Evolutionary conservation across 2,329 filamentous ascomycete species (phyloP).

Genomic region (Pestalotiopsis sp.): DNA sequence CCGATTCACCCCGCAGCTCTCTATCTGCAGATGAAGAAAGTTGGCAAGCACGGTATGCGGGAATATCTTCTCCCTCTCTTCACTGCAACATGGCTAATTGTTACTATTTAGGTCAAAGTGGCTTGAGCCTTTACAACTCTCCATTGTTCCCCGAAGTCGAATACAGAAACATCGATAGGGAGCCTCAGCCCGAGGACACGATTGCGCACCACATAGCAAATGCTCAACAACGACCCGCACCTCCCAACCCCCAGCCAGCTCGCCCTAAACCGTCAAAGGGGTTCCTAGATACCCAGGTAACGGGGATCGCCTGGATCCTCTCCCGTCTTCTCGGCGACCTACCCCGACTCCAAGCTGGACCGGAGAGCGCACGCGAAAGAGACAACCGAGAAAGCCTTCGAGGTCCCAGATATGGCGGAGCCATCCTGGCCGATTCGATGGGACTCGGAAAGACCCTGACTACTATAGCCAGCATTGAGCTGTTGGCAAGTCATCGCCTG

Average conservation of each 20-base stretch:
- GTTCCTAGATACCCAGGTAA: constrained; percentile 29
- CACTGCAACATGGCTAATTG: neutral
- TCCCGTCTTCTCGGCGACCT: constrained; percentile 28
- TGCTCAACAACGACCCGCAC: no score
- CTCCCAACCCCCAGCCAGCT: neutral
- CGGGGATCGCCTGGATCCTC: constrained; percentile 31
- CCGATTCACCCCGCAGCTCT: constrained; percentile 23
- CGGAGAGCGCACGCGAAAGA: neutral
- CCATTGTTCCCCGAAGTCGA: constrained; percentile 22
- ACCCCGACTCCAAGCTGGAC: constrained; percentile 17
- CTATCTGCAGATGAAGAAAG: constrained; percentile 27
- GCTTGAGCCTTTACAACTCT: constrained; percentile 24
- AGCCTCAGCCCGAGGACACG: no score
- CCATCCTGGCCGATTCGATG: constrained; percentile 11
- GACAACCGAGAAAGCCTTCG: neutral
- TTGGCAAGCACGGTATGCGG: constrained; percentile 23
- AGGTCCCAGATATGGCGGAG: constrained; percentile 4
- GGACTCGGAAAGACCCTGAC: constrained; percentile 11
- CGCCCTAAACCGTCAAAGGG: constrained; percentile 15
- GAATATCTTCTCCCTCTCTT: neutral
- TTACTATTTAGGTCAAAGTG: constrained; percentile 15
- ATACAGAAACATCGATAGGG: constrained; percentile 6
- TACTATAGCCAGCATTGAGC: constrained; percentile 5
- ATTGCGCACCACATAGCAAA: no score
- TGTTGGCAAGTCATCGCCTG: neutral